These are phyloP conservation scores for Heterobasidion annosum DNA, from an alignment of 1,284 basidiomycete species.

Conservation along the genomic window DNA sequence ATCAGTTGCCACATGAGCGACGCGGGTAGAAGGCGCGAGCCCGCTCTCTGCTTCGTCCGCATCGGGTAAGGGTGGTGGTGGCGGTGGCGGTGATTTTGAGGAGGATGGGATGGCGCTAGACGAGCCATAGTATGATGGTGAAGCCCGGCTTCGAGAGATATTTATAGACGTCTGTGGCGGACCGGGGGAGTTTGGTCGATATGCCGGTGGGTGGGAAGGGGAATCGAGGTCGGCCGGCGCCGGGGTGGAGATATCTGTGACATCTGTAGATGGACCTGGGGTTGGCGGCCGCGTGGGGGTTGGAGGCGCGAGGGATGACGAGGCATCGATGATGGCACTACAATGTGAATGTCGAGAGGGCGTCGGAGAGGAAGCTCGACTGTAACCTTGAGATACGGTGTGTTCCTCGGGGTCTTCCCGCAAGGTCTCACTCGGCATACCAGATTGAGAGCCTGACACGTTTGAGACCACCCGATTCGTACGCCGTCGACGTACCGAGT, in stretches of 20 bases:
- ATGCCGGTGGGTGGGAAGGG: background rate
- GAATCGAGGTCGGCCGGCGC: background rate
- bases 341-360: background rate
- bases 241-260: background rate
- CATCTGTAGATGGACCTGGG: background rate
- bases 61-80: background rate
- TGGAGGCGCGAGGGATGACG: background rate
- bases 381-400: background rate
- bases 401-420: too few relatives aligned
- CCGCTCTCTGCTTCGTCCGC: background rate
- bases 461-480: conserved; percentile 11
- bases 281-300: background rate
- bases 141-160: background rate
- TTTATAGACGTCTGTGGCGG: background rate
- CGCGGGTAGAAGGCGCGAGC: conserved; percentile 17
- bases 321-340: background rate
- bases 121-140: background rate
- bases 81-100: conserved; percentile 3
- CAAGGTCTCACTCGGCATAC: background rate
- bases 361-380: background rate
- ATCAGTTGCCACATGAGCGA: conserved; percentile 65
- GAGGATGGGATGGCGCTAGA: background rate
- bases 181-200: conserved; percentile 1
- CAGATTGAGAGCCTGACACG: background rate
- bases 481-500: conserved; percentile 45